Percentiles rank a stretch among this genome's conserved stretches.
phyloP scores from a whole-genome alignment of 306 rosid genomes.

The Macrotyloma uniflorum region DNA sequence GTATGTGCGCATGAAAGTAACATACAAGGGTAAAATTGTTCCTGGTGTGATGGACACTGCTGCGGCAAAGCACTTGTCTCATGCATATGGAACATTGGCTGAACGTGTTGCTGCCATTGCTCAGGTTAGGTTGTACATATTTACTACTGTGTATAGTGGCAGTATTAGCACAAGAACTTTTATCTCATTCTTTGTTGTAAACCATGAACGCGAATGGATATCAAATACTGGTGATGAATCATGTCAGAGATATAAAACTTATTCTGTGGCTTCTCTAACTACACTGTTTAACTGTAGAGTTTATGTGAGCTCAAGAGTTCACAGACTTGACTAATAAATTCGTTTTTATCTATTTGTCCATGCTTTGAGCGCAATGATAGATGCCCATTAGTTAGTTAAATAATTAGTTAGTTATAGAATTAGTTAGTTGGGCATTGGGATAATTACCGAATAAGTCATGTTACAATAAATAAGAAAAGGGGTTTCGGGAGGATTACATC shows the following conservation, averaged over 20 bases:
- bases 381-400: too few relatives aligned
- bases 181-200: not conserved
- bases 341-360: not conserved
- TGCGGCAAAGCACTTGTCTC: conserved; percentile 77
- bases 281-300: not conserved
- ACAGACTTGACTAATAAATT: not conserved
- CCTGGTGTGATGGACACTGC: conserved; percentile 86
- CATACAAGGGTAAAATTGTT: conserved; percentile 65
- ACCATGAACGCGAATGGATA: not conserved
- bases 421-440: not conserved
- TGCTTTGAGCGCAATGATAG: not conserved
- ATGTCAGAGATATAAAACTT: not conserved
- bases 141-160: not conserved
- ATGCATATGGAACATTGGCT: conserved; percentile 74
- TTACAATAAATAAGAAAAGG: not conserved
- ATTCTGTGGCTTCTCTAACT: not conserved
- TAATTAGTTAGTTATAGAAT: not conserved
- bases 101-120: conserved; percentile 79
- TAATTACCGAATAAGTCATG: not conserved
- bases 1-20: conserved; percentile 70
- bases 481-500: not conserved
- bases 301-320: not conserved
- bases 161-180: not conserved
- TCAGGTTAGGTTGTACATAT: conserved; percentile 59
- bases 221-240: not conserved